These are phyloP conservation scores for Westerdykella sp. DNA, from an alignment of 2,329 filamentous ascomycete species.

Conservation along the genomic window DNA sequence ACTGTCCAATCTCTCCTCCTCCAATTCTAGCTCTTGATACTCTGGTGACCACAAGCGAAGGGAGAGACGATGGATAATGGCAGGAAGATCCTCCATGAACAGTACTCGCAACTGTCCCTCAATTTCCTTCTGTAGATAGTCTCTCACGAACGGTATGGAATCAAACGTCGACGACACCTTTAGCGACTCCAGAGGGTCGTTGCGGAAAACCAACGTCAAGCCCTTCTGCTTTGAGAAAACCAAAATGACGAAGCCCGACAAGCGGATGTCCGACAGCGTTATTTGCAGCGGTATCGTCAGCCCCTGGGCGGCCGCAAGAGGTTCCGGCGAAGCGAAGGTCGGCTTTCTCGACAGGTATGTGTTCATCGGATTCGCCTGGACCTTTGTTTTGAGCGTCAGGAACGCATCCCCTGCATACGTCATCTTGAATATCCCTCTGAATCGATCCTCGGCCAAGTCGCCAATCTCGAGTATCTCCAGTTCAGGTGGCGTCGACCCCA, in stretches of 20 bases:
- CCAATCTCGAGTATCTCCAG: conserved; percentile 97
- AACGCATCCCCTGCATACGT: conserved; percentile 94
- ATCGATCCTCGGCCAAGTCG: conserved; percentile 92
- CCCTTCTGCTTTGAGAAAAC: conserved; percentile 98
- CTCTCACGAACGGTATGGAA: conserved; percentile 95
- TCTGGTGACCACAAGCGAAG: conserved; percentile 86
- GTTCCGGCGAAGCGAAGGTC: conserved; percentile 84
- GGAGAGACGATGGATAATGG: conserved; percentile 90
- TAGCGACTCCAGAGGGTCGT: conserved; percentile 94
- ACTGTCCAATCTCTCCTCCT: conserved; percentile 45
- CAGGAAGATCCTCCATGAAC: conserved; percentile 96
- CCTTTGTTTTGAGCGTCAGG: conserved; percentile 87
- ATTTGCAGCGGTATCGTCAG: conserved; percentile 97
- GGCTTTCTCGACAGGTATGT: conserved; percentile 91
- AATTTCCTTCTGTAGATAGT: conserved; percentile 94
- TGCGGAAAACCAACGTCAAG: conserved; percentile 91
- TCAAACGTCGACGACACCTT: conserved; percentile 99
- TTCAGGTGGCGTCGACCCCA: conserved; percentile 89
- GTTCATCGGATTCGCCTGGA: conserved; percentile 95
- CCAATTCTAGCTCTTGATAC: conserved; percentile 60
- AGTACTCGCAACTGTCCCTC: conserved; percentile 85
- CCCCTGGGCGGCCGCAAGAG: conserved; percentile 81
- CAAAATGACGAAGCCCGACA: conserved; percentile 94
- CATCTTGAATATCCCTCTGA: conserved; percentile 99
- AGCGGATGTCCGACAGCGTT: conserved; percentile 87